Evolutionary conservation across 495 filamentous ascomycete species (phyloP), one percentile per base, ranked within the genome.

Genomic region (Saxispiralis lemnorum): DNA sequence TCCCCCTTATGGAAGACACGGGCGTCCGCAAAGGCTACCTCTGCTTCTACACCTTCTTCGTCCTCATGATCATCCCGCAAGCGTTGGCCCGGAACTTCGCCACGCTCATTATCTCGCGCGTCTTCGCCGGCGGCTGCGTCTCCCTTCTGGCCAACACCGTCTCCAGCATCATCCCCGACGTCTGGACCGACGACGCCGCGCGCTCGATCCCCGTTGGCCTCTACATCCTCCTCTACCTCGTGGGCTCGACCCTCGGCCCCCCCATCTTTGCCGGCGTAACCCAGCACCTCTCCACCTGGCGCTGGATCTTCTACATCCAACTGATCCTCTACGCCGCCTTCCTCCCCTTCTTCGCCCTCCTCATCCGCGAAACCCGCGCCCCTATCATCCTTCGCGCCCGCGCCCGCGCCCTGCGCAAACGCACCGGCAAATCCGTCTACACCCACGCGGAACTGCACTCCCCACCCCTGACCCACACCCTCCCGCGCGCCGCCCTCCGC

Each of bases 1-100:
- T 75, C 5, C 71, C 71, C 1, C 46, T 73, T 0, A 68, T 71
- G 61, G 71, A 74, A 44, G 60, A 68, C 39, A 63, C 62, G 35
- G 71, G 71, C 17, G 58, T 68, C 16, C 55, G 67, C 48, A 49
- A 53, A 41, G 64, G 64, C 6, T 71, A 68, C 48, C 37, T 73
- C 5, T 43, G 56, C 14, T 57, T 58, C 1, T 72, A 70, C 49
- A n/a, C 57, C 1, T 40, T 59, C 31, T 67, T 71, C 41, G 33
- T 67, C 42, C 56, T 63, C 14, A 65, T 69, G 41, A 48, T 68
- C 6, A 59, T 73, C 14, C 66, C 67, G 1, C 62, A 67, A 52
- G 67, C 62, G 1, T 35, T 71, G 2, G 69, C 69, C 0, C 61
- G 60, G 31, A 69, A 67, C 47, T 73, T 68, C 39, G 63, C 62